Base-by-base conservation (phyloP, 495 filamentous ascomycete genomes). In the Amorphotheca resinae region DNA sequence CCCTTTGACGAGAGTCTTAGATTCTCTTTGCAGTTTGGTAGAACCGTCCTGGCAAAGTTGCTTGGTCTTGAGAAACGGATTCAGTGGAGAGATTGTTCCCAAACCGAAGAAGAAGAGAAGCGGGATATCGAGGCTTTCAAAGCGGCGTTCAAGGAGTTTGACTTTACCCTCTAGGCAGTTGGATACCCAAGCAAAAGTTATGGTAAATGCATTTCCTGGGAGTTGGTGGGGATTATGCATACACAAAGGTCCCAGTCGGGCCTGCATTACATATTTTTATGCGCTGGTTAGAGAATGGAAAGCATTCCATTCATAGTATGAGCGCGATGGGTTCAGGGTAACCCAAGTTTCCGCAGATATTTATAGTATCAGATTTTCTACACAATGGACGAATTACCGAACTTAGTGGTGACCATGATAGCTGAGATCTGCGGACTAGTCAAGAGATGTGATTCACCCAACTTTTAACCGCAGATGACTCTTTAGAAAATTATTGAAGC, bases 11-110 rank as follows among this genome's bases (percentile, higher is more conserved):
- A 64, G 9, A 64, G 55, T 9, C 45, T 71, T 18, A 59, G 70
- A 15, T 79, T 79, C 51, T 69, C 77, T 38, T 53, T 77, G 22
- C 74, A 79, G 53, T 79, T 74, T 47, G 73, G 85, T 1, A 67
- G 91, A 17, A 70, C 72, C 34, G 89, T 95, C 11, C 70, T 96
- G 65, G 91, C 86, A 1, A 93, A 89, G 63, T 64, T 98, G 35
- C 66, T 98, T 31, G 76, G 73, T 8, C 58, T 94, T 42, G 83
- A 89, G 58, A 60, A 73, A 20, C 64, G 87, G 15, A 65, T 77
- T 33, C 65, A 84, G 41, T 98, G 91, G 91, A 73, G 74, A 56
- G 78, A 91, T 47, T 88, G 87, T 52, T 73, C 64, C 12, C 86
- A 95, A 68, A 68, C 73, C 1, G 64, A 79, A 47, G 73, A 68